A percentile compares a stretch with the other conserved stretches of the same genome.
Evolutionary conservation across 352 stramenopile species (phyloP).

Genomic region (Pythium folliculosum): DNA sequence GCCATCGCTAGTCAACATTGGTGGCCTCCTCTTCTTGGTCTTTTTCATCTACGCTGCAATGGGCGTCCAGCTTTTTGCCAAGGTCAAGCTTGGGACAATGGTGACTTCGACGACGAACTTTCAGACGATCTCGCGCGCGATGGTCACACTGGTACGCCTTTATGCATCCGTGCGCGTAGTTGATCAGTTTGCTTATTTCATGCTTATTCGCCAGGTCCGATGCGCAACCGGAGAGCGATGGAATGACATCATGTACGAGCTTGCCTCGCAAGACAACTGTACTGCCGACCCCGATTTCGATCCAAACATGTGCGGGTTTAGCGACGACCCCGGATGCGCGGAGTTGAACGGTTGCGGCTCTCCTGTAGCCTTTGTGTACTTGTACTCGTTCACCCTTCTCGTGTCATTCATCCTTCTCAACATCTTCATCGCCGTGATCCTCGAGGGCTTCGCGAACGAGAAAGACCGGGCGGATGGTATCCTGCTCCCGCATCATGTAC

Average conservation of each 20-base stretch:
- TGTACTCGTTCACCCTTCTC: slow-evolving; percentile 88
- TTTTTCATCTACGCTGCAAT: slow-evolving; percentile 92
- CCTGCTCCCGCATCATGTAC: slow-evolving; percentile 52
- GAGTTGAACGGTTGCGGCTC: slow-evolving; percentile 69
- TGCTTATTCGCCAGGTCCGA: slow-evolving; percentile 35
- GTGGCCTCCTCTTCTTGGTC: slow-evolving; percentile 80
- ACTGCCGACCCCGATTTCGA: slow-evolving; percentile 47
- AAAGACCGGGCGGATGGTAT: slow-evolving; percentile 29
- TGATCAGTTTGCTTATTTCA: background rate
- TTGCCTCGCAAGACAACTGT: slow-evolving; percentile 55
- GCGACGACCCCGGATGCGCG: slow-evolving; percentile 38
- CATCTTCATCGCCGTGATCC: slow-evolving; percentile 91
- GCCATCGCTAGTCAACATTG: slow-evolving; percentile 86
- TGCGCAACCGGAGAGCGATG: slow-evolving; percentile 91
- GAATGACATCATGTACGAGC: slow-evolving; percentile 91
- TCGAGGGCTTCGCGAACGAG: slow-evolving; percentile 70
- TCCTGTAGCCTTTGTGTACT: slow-evolving; percentile 62
- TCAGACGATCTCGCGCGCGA: background rate
- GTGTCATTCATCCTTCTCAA: slow-evolving; percentile 91
- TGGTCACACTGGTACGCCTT: slow-evolving; percentile 37
- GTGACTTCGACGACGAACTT: slow-evolving; percentile 89
- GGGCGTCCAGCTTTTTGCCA: slow-evolving; percentile 90
- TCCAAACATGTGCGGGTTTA: slow-evolving; percentile 58
- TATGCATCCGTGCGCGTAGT: slow-evolving; percentile 15
- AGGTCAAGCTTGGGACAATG: slow-evolving; percentile 60